phyloP scores from a whole-genome alignment of 169 alveolate genomes.

The Plasmodium chabaudi region DNA sequence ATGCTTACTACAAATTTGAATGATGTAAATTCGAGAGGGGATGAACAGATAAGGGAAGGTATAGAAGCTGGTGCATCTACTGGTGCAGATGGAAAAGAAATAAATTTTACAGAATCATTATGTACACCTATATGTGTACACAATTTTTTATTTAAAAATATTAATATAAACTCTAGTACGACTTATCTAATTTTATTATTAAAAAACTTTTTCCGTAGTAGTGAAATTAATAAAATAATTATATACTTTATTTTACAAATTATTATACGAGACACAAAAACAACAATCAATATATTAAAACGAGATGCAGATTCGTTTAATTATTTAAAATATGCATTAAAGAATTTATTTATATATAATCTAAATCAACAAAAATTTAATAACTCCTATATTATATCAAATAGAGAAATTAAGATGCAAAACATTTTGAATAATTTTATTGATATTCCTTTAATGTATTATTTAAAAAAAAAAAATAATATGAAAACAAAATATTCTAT shows the following conservation, averaged over 20 bases:
- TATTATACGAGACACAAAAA: conserved; percentile 41
- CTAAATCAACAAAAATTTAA: conserved; percentile 51
- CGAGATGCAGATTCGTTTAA: conserved; percentile 69
- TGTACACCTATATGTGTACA: conserved; percentile 62
- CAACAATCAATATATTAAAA: conserved; percentile 63
- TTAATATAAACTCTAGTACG: conserved; percentile 61
- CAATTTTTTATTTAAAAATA: conserved; percentile 63
- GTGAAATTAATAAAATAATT: conserved; percentile 51
- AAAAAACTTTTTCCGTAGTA: conserved; percentile 57
- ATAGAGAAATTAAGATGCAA: conserved; percentile 62
- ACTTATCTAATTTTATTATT: conserved; percentile 49
- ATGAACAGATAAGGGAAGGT: too few relatives aligned
- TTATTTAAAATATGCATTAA: conserved; percentile 50
- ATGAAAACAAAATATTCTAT: neutral
- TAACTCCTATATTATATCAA: conserved; percentile 63
- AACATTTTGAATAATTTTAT: conserved; percentile 39
- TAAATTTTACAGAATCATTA: conserved; percentile 42
- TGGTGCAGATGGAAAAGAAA: conserved; percentile 6
- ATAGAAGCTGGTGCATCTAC: too few relatives aligned
- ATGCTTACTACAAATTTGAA: neutral
- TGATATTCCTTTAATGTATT: conserved; percentile 43
- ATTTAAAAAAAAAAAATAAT: neutral
- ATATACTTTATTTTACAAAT: conserved; percentile 56
- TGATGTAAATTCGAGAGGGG: neutral
- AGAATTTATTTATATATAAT: conserved; percentile 35